phyloP scores from a whole-genome alignment of 345 rosid genomes.

The Kernera saxatilis region DNA sequence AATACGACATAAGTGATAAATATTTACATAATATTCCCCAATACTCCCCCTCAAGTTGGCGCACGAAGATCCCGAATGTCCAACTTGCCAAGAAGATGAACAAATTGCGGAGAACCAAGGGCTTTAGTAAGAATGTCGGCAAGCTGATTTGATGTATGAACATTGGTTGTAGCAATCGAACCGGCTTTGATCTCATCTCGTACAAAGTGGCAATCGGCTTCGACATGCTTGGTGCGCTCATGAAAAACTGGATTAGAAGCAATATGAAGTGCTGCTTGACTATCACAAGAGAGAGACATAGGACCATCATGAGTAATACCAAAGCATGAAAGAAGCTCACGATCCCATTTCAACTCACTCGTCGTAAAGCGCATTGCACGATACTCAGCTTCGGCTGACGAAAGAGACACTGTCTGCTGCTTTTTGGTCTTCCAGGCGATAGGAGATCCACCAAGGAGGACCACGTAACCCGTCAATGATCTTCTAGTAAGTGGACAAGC shows the following conservation, averaged over 20 bases:
- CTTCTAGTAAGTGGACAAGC: neutral
- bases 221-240: neutral
- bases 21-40: neutral
- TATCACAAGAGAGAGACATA: neutral
- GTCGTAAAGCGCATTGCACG: neutral
- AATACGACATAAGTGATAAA: neutral
- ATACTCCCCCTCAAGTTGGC: neutral
- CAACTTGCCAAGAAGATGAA: neutral
- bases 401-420: neutral
- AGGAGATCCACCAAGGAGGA: neutral
- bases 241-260: neutral
- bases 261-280: neutral
- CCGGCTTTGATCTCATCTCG: neutral
- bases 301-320: neutral
- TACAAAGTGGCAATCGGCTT: neutral
- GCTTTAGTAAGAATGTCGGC: neutral
- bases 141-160: neutral
- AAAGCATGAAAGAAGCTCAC: neutral
- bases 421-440: neutral
- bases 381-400: neutral
- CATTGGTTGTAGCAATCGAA: neutral
- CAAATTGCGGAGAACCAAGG: neutral
- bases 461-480: neutral
- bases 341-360: neutral
- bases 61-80: neutral